Conservation (phyloP, 345 rosid species). For the Aquilaria sinensis region DNA sequence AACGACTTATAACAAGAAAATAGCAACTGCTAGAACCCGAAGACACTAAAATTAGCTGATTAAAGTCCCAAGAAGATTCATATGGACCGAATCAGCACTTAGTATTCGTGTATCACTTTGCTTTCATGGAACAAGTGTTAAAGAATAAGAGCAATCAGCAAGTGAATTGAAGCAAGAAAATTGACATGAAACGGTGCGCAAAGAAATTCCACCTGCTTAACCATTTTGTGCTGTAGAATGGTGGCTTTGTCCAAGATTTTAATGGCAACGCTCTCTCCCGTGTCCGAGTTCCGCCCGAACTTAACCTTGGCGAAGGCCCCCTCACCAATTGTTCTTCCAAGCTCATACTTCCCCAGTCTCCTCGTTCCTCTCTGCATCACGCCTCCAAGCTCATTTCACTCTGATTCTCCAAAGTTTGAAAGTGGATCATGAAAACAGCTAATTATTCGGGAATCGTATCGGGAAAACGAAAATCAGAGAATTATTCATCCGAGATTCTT, state of each 20-base stretch:
- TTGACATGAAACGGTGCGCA: neutral
- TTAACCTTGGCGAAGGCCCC: constrained; percentile 97
- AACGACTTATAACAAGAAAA: no score
- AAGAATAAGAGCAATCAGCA: neutral
- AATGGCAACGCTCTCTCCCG: constrained; percentile 78
- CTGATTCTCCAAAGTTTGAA: neutral
- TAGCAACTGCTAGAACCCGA: no score
- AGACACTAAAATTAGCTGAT: no score
- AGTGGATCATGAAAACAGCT: no score
- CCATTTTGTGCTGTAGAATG: constrained; percentile 80
- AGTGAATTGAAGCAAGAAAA: neutral
- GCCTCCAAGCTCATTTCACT: constrained; percentile 17
- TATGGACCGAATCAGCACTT: neutral
- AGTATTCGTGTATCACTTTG: neutral
- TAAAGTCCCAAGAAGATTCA: neutral
- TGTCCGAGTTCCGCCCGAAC: constrained; percentile 63
- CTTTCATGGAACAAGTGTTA: neutral
- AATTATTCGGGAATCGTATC: no score
- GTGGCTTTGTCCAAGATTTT: constrained; percentile 76
- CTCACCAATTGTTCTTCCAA: constrained; percentile 84
- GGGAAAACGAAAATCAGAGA: no score
- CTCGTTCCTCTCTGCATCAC: constrained; percentile 39
- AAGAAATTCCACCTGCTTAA: constrained; percentile 58
- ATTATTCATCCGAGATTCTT: no score
- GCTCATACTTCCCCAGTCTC: constrained; percentile 74